Base-by-base conservation (phyloP, 1,284 basidiomycete species). In the Abortiporus biennis region DNA sequence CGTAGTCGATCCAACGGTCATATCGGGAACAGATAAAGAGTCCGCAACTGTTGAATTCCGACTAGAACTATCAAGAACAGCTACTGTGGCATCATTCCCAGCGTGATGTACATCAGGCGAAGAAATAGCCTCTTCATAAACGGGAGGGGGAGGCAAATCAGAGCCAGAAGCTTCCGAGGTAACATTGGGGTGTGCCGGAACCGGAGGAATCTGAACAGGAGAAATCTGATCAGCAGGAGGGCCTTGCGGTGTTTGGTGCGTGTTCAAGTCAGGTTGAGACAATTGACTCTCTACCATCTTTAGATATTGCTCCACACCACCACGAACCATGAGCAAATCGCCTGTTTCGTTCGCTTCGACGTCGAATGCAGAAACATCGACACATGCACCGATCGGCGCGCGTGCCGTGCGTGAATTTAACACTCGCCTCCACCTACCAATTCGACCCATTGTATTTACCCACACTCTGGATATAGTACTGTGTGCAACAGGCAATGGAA, bases 401-500 rank as follows among this genome's bases (percentile, higher is more conserved):
- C 62, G 56, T 23, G 63, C 50, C 15, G 57, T 55, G 3, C 79
- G 67, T 13, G 79, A 72, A 47, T 85, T 82, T 35, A 90, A 58
- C 11, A 85, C 85, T 2, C 86, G 75, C 51, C 75, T 85, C 83
- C 88, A 89, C n/a, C 84, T 68, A 6, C 89, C 87, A 12, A 92
- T 63, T 3, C 83, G 74, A 2, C 87, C 84, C 38, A 90, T 83
- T 1, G 88, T 89, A 61, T 83, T 87, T 33, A 87, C 84, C 38
- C 92, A 76, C 9, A 76, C 88, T 3, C 85, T 72, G 0, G 85
- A 88, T 20, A 90, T 65, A 0, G 80, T 69, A 51, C 71, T 81
- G 42, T 82, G 76, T 25, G 78, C 74, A 17, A 76, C 72, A 1
- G 78, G 71, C 17, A 81, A 62, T 5, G 67, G 57, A 1, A 69